These are phyloP conservation scores for Aureobasidium namibiae DNA, from an alignment of 2,329 filamentous ascomycete genomes.

Conservation along the genomic window DNA sequence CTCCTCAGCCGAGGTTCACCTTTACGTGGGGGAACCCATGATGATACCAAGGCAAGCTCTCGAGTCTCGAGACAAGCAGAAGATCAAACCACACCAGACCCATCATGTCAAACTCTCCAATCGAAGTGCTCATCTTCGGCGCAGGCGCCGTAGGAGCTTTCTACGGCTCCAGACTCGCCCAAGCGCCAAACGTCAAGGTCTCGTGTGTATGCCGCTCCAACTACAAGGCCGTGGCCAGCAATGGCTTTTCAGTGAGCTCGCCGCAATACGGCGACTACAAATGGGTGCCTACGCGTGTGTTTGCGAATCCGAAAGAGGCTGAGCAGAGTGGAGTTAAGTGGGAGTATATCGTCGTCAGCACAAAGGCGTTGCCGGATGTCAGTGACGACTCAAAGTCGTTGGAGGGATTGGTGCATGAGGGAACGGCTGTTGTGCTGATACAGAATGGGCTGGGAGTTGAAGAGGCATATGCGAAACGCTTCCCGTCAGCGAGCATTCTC, in stretches of 20 bases:
- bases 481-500: constrained; percentile 48
- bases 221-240: constrained; percentile 52
- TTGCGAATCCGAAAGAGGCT: constrained; percentile 52
- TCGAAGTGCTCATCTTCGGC: constrained; percentile 58
- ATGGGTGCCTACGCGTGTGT: constrained; percentile 56
- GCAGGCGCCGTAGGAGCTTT: constrained; percentile 66
- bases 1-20: background rate
- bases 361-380: constrained; percentile 61
- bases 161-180: constrained; percentile 59
- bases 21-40: background rate
- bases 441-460: constrained; percentile 67
- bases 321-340: constrained; percentile 37
- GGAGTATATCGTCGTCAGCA: constrained; percentile 63
- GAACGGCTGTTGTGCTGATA: constrained; percentile 56
- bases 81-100: background rate
- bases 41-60: background rate
- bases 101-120: constrained; percentile 25
- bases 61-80: background rate
- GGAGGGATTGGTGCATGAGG: constrained; percentile 48
- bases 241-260: constrained; percentile 58
- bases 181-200: constrained; percentile 43
- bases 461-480: constrained; percentile 54
- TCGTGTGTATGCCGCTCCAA: constrained; percentile 69
- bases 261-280: constrained; percentile 59
- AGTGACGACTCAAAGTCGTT: constrained; percentile 55